Evolutionary conservation across 495 filamentous ascomycete species (phyloP), one percentile per base, ranked within the genome.

Genomic region (Apodospora peruviana): DNA sequence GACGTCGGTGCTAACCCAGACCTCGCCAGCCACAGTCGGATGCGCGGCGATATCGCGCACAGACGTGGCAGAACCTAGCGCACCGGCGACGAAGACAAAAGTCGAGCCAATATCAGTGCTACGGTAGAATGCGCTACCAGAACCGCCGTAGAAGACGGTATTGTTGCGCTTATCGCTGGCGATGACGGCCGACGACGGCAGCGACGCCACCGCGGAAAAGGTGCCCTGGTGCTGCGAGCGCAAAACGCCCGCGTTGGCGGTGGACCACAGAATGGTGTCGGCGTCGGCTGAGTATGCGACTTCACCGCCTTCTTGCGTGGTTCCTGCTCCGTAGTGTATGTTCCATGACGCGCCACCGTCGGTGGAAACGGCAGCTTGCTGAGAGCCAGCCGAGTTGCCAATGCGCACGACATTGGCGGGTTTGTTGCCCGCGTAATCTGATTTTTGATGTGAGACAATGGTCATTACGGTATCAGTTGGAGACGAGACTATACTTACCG

Each of bases 391-490:
- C 1, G 64, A 57, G 43, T 70, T 72, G n/a, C 80, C 79, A n/a
- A 77, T 65, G 41, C 79, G 77, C 36, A 82, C 75, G 23, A 83
- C 66, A 22, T 68, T 74, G 23, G 64, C 59, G 25, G 72, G 72
- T 16, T 72, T 71, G 49, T 76, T 71, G 1, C 80, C 80, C 5
- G 80, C 80, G 51, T 76, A 82, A 55, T 81, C 78, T 58, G 38
- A 4, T 3, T 12, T n/a, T n/a, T n/a, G n/a, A n/a, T n/a, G n/a
- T n/a, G n/a, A n/a, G n/a, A n/a, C n/a, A n/a, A n/a, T n/a, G n/a
- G n/a, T n/a, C n/a, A 35, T 8, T 24, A 20, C 21, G 2, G 42
- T 25, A 36, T 55, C 29, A 55, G 48, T 29, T 32, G 8, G 14
- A 34, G 2, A 5, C 8, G 24, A 40, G 16, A 5, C 16, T 40